phyloP scores from a whole-genome alignment of 2,329 filamentous ascomycete species.

The Aspergillus melleus region DNA sequence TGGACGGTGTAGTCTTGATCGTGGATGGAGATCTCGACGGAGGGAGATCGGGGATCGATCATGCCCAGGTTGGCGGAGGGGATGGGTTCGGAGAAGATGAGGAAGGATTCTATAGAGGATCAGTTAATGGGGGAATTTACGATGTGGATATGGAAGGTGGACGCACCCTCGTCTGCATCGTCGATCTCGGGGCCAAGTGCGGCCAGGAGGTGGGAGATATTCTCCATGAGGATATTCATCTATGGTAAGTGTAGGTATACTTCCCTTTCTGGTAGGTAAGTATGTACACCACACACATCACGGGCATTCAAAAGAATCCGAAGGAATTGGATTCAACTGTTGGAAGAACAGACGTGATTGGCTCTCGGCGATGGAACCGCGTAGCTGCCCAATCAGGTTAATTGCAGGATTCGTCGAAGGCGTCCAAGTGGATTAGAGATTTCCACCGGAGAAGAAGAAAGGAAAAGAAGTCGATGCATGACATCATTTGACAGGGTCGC shows the following conservation, averaged over 20 bases:
- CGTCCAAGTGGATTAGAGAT: too few relatives aligned
- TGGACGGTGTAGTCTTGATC: constrained; percentile 71
- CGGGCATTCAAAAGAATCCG: not conserved
- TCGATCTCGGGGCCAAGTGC: constrained; percentile 52
- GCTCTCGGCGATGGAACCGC: too few relatives aligned
- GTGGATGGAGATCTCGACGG: constrained; percentile 67
- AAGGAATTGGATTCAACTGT: too few relatives aligned
- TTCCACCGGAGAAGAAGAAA: too few relatives aligned
- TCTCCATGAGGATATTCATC: constrained; percentile 7
- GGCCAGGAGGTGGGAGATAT: constrained; percentile 37
- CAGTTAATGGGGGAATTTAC: not conserved
- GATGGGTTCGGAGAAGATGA: constrained; percentile 76
- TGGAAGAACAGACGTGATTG: too few relatives aligned
- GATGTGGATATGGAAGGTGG: not conserved
- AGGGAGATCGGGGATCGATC: constrained; percentile 67
- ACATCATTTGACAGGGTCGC: not conserved
- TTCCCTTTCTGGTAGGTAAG: not conserved
- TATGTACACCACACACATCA: not conserved
- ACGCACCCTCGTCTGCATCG: constrained; percentile 62
- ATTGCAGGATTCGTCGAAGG: too few relatives aligned
- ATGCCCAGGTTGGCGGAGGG: constrained; percentile 81
- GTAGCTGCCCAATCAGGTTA: too few relatives aligned
- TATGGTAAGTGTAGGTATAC: not conserved
- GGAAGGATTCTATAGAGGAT: constrained; percentile 70
- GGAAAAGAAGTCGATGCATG: too few relatives aligned